Conservation (phyloP, 2,329 filamentous ascomycete species). For the Hymenoscyphus linearis region DNA sequence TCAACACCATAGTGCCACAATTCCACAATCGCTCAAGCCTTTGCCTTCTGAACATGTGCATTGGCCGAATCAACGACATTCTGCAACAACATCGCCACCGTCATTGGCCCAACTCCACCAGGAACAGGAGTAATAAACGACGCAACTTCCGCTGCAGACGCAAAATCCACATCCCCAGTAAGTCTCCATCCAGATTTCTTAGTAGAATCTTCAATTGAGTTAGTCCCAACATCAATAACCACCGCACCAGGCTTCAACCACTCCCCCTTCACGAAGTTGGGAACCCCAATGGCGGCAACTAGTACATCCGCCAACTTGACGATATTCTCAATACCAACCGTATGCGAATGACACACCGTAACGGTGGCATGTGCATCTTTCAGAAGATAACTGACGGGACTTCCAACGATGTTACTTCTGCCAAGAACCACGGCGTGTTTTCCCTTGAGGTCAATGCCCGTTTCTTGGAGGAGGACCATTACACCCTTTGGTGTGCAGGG, state of each 20-base stretch:
- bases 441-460: conserved; percentile 75
- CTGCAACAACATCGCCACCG: conserved; percentile 93
- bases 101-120: conserved; percentile 97
- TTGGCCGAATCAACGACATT: conserved; percentile 88
- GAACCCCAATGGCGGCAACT: conserved; percentile 83
- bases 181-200: conserved; percentile 91
- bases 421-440: conserved; percentile 95
- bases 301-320: conserved; percentile 84
- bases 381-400: conserved; percentile 90
- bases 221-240: conserved; percentile 96
- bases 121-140: conserved; percentile 94
- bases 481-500: conserved; percentile 97
- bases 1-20: conserved; percentile 36
- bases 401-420: conserved; percentile 94
- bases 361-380: conserved; percentile 96
- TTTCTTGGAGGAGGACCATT: conserved; percentile 84
- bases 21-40: conserved; percentile 71
- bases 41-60: conserved; percentile 76
- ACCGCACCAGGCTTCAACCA: conserved; percentile 95
- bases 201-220: conserved; percentile 82
- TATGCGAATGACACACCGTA: conserved; percentile 92
- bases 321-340: conserved; percentile 63
- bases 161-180: conserved; percentile 92
- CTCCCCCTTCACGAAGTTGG: conserved; percentile 85
- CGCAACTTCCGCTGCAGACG: conserved; percentile 75